These are phyloP conservation scores for Metschnikowia lochheadii DNA, from an alignment of 805 yeast species.

Conservation along the genomic window DNA sequence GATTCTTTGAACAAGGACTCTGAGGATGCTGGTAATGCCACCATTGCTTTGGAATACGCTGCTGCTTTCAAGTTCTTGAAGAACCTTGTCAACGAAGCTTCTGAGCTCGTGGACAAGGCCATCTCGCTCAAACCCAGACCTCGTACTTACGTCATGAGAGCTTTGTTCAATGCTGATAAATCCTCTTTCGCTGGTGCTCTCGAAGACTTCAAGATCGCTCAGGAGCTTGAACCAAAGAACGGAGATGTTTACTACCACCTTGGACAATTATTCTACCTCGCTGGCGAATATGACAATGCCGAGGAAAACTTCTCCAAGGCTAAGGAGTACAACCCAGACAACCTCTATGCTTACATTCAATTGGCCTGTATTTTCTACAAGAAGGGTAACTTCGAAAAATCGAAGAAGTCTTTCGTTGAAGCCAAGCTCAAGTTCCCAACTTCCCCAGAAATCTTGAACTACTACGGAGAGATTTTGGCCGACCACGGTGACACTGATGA, in stretches of 20 bases:
- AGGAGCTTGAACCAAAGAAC: slow-evolving; percentile 59
- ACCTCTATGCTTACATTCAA: slow-evolving; percentile 85
- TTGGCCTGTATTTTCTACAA: slow-evolving; percentile 89
- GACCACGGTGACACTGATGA: slow-evolving; percentile 69
- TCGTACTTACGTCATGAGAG: slow-evolving; percentile 77
- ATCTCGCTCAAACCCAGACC: slow-evolving; percentile 68
- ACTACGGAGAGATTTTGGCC: slow-evolving; percentile 88
- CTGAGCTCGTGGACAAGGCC: slow-evolving; percentile 60
- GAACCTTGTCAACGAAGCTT: slow-evolving; percentile 63
- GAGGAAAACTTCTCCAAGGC: slow-evolving; percentile 71
- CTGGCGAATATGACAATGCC: slow-evolving; percentile 71
- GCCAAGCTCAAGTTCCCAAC: slow-evolving; percentile 77
- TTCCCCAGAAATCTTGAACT: slow-evolving; percentile 88
- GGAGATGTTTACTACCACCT: slow-evolving; percentile 89
- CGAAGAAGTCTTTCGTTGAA: slow-evolving; percentile 62
- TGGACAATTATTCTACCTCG: slow-evolving; percentile 86
- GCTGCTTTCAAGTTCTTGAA: slow-evolving; percentile 83
- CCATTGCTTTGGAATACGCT: slow-evolving; percentile 77
- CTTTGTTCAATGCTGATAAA: slow-evolving; percentile 78
- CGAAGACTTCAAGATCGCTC: slow-evolving; percentile 67
- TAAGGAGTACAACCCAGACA: slow-evolving; percentile 65
- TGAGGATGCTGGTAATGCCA: slow-evolving; percentile 39
- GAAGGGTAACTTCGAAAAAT: slow-evolving; percentile 55
- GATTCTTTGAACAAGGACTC: slow-evolving; percentile 30
- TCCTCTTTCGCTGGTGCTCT: slow-evolving; percentile 57